Evolutionary conservation across 1,284 basidiomycete species (phyloP), one percentile per base, ranked within the genome.

Genomic region (Hymenochaete sp.): DNA sequence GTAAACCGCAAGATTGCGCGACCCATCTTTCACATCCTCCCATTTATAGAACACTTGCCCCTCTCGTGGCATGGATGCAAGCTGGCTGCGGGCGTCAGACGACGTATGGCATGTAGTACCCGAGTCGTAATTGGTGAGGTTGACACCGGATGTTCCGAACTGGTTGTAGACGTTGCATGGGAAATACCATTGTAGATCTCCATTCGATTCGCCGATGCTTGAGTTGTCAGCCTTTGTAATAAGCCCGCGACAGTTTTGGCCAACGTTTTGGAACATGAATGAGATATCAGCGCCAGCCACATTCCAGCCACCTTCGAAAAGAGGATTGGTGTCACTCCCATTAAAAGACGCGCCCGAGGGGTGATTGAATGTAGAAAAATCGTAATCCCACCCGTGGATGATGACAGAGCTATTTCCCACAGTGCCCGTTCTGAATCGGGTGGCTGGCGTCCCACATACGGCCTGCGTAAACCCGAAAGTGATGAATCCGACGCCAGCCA

Each of bases 391-490:
- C 3, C 95, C 96, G 60, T 98, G 87, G 57, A 97, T 89, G 61
- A 96, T 80, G 54, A 97, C 82, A 9, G 90, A 93, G 31, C 76
- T 79, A 31, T 75, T 82, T 48, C 81, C 79, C 54, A 95, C 84
- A 39, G 67, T 66, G 16, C 90, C 92, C 38, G 83, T 77, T 53
- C 83, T 79, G 69, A 78, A 93, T 13, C 91, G 81, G 44, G 83
- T 79, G 24, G 83, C 73, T 16, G 89, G 86, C 35, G 71, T 83
- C 29, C 92, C 90, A 63, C 95, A 98, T 27, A 98, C 93, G 42
- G 82, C 70, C 59, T 93, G 79, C 3, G 93, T 98, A 71, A 99
- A 99, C n/a, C 96, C 95, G 66, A 99, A 99, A 2, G 95, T 98
- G 61, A 99, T 73, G 77, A 93, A 98, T 64, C 93, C 95, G 60